These are phyloP conservation scores for Penicillium sp. DNA, from an alignment of 2,329 filamentous ascomycete species.

Conservation along the genomic window DNA sequence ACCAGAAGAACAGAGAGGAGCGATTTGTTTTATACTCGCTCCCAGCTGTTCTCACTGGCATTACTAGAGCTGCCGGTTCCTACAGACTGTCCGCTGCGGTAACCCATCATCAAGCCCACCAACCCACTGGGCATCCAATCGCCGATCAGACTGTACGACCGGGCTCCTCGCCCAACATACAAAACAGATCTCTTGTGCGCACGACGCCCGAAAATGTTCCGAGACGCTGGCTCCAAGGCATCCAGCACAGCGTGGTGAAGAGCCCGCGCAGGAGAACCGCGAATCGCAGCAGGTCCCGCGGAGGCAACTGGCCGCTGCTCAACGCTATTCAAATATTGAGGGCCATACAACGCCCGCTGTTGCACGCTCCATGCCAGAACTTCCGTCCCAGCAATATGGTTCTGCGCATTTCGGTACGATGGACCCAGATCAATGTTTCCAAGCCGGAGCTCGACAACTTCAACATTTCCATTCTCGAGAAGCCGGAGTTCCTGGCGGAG, in stretches of 20 bases:
- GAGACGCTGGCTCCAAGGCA: conserved; percentile 65
- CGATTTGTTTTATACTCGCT: conserved; percentile 33
- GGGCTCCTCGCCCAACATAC: conserved; percentile 81
- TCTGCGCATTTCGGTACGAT: conserved; percentile 52
- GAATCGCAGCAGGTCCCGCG: conserved; percentile 46
- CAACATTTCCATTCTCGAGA: conserved; percentile 62
- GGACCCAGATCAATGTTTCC: conserved; percentile 85
- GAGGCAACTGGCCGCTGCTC: conserved; percentile 46
- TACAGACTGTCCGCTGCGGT: conserved; percentile 51
- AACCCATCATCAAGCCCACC: conserved; percentile 93
- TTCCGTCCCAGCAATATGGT: conserved; percentile 53
- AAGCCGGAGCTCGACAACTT: conserved; percentile 84
- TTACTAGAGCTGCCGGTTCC: conserved; percentile 33
- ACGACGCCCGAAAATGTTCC: conserved; percentile 44
- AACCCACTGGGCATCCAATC: conserved; percentile 74
- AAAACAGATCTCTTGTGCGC: conserved; percentile 59
- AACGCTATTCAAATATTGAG: conserved; percentile 49
- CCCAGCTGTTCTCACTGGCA: conserved; percentile 43
- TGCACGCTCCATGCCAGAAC: conserved; percentile 62
- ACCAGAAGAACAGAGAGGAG: neutral
- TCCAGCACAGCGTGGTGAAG: conserved; percentile 90
- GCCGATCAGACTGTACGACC: conserved; percentile 83
- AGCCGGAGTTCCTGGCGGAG: conserved; percentile 78
- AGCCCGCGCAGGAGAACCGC: conserved; percentile 73
- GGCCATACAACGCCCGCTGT: conserved; percentile 57